phyloP scores from a whole-genome alignment of 768 basidiomycete genomes.

The Termitomyces bulborhizus region DNA sequence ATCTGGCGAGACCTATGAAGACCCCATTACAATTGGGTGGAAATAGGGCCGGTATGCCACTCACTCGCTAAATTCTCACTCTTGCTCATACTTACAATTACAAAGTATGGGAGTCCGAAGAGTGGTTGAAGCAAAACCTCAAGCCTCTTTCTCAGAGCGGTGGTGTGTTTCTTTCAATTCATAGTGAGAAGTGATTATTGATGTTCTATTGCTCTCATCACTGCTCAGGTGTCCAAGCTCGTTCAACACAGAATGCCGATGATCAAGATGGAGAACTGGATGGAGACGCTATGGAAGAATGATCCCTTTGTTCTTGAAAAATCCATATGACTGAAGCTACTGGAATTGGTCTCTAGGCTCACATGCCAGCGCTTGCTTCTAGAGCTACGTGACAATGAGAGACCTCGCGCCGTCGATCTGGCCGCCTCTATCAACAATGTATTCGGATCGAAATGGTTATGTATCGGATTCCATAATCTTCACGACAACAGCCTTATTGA shows the following conservation, averaged over 20 bases:
- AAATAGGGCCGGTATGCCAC: conserved; percentile 68
- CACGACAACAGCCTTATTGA: conserved; percentile 1
- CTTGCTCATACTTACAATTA: neutral
- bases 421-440: neutral
- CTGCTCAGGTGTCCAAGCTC: conserved; percentile 49
- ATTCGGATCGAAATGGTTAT: neutral
- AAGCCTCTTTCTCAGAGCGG: conserved; percentile 74
- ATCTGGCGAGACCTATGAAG: conserved; percentile 80
- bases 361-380: conserved; percentile 6
- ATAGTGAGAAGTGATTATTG: neutral
- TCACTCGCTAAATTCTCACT: neutral
- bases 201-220: conserved; percentile 2
- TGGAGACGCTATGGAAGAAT: conserved; percentile 66
- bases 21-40: conserved; percentile 56
- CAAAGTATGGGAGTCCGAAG: conserved; percentile 95
- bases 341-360: conserved; percentile 5
- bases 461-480: neutral
- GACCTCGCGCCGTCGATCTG: neutral
- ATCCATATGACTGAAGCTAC: conserved; percentile 6
- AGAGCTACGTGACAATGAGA: neutral
- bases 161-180: conserved; percentile 35
- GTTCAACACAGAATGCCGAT: conserved; percentile 28
- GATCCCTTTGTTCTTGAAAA: conserved; percentile 13
- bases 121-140: conserved; percentile 81
- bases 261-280: conserved; percentile 24